A percentile compares a stretch with the other conserved stretches of the same genome.
phyloP scores from a whole-genome alignment of 2,329 filamentous ascomycete genomes.

The Raffaelea deltoideospora region DNA sequence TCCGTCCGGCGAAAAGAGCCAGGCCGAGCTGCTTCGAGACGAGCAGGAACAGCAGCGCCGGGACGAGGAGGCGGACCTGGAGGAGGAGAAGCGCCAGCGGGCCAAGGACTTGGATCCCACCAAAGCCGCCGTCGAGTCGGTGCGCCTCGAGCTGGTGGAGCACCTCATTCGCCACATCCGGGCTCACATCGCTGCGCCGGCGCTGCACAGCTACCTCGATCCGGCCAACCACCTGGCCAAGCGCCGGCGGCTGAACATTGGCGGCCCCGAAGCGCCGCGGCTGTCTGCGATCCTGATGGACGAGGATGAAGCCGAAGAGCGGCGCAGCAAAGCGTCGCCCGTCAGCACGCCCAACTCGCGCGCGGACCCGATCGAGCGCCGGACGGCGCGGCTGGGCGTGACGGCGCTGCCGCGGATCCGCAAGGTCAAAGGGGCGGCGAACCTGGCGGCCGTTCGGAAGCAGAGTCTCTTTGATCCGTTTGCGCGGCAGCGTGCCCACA shows the following conservation, averaged over 20 bases:
- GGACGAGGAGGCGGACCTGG: slow-evolving; percentile 68
- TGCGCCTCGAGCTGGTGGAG: slow-evolving; percentile 68
- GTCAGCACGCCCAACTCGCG: slow-evolving; percentile 51
- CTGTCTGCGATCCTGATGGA: slow-evolving; percentile 25
- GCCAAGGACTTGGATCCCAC: slow-evolving; percentile 87
- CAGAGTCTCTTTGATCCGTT: slow-evolving; percentile 53
- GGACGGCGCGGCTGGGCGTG: slow-evolving; percentile 42
- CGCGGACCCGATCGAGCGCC: slow-evolving; percentile 44
- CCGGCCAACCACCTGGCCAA: slow-evolving; percentile 69
- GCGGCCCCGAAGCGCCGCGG: slow-evolving; percentile 48
- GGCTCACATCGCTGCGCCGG: slow-evolving; percentile 68
- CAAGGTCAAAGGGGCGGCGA: slow-evolving; percentile 44
- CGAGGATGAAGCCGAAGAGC: slow-evolving; percentile 46
- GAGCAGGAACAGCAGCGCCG: slow-evolving; percentile 49
- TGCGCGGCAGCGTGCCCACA: slow-evolving; percentile 37
- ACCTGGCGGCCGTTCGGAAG: slow-evolving; percentile 35
- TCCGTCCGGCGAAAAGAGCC: slow-evolving; percentile 18
- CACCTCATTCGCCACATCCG: slow-evolving; percentile 83
- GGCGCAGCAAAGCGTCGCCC: slow-evolving; percentile 24
- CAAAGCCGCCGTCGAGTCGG: slow-evolving; percentile 61
- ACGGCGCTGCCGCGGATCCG: slow-evolving; percentile 59
- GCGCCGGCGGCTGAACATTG: slow-evolving; percentile 62
- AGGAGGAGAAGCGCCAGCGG: slow-evolving; percentile 78
- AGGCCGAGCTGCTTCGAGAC: slow-evolving; percentile 32
- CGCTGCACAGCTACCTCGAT: slow-evolving; percentile 67